phyloP scores from a whole-genome alignment of 257 asterid species.

The Osmanthus fragrans region DNA sequence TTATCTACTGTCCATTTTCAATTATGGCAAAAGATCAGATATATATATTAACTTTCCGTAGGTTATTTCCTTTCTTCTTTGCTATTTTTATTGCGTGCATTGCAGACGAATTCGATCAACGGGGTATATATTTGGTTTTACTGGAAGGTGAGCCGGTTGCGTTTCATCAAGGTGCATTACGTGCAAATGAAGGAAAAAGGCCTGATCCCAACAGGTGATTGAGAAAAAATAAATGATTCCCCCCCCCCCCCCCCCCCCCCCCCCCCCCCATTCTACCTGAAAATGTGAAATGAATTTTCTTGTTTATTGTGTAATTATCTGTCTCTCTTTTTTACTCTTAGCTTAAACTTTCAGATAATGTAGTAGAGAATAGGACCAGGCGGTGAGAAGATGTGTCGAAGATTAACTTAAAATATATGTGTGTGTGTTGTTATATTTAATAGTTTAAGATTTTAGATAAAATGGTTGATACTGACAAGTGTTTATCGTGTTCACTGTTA shows the following conservation, averaged over 20 bases:
- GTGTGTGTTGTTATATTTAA: too few relatives aligned
- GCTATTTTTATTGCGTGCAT: conserved; percentile 30
- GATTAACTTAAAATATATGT: too few relatives aligned
- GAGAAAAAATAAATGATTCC: neutral
- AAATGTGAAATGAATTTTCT: too few relatives aligned
- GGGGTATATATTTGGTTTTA: conserved; percentile 56
- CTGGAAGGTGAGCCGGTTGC: conserved; percentile 79
- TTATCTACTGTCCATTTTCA: neutral
- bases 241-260: too few relatives aligned
- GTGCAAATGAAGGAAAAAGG: conserved; percentile 21
- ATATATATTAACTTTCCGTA: neutral
- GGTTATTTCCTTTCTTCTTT: conserved; percentile 23
- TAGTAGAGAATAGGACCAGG: too few relatives aligned
- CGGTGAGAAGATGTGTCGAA: too few relatives aligned
- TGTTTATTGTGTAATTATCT: too few relatives aligned
- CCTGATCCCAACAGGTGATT: conserved; percentile 40
- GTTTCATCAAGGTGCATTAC: conserved; percentile 38
- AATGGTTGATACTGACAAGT: neutral
- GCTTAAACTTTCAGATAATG: too few relatives aligned
- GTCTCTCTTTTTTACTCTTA: too few relatives aligned
- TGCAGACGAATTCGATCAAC: conserved; percentile 38
- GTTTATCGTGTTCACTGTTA: conserved; percentile 9
- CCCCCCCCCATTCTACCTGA: too few relatives aligned
- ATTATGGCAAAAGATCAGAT: conserved; percentile 22
- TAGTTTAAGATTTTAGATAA: too few relatives aligned